These are phyloP conservation scores for Anthracocystis walkeri DNA, from an alignment of 1,284 basidiomycete species.

Conservation along the genomic window DNA sequence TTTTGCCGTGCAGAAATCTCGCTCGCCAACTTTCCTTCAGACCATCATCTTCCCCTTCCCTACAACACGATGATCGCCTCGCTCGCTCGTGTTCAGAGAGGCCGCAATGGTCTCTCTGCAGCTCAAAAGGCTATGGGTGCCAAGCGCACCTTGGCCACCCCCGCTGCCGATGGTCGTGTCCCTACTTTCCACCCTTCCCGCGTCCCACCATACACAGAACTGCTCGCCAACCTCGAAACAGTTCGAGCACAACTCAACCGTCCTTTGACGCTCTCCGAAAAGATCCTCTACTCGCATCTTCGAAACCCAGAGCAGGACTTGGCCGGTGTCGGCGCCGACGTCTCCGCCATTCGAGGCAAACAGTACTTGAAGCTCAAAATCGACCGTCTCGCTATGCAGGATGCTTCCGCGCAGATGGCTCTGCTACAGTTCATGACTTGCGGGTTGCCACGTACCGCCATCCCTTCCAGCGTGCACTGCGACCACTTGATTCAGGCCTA, in stretches of 20 bases:
- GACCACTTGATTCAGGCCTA: slow-evolving; percentile 79
- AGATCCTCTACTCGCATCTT: slow-evolving; percentile 96
- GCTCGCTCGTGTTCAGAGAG: slow-evolving; percentile 43
- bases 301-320: slow-evolving; percentile 79
- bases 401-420: slow-evolving; percentile 99
- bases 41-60: slow-evolving; percentile 1
- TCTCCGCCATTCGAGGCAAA: slow-evolving; percentile 78
- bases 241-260: slow-evolving; percentile 81
- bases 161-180: slow-evolving; percentile 39
- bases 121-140: slow-evolving; percentile 43
- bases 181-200: slow-evolving; percentile 64
- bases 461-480: slow-evolving; percentile 91
- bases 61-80: slow-evolving; percentile 38
- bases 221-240: slow-evolving; percentile 80
- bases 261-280: slow-evolving; percentile 94
- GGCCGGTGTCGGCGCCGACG: slow-evolving; percentile 75
- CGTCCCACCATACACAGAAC: slow-evolving; percentile 81
- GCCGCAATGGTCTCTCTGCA: slow-evolving; percentile 34
- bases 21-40: neutral
- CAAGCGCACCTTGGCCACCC: slow-evolving; percentile 42
- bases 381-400: slow-evolving; percentile 98
- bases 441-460: slow-evolving; percentile 84
- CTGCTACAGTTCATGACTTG: slow-evolving; percentile 99
- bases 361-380: slow-evolving; percentile 90
- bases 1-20: slow-evolving; percentile 4